These are phyloP conservation scores for Solanum okadae DNA, from an alignment of 257 asterid species.

Conservation along the genomic window DNA sequence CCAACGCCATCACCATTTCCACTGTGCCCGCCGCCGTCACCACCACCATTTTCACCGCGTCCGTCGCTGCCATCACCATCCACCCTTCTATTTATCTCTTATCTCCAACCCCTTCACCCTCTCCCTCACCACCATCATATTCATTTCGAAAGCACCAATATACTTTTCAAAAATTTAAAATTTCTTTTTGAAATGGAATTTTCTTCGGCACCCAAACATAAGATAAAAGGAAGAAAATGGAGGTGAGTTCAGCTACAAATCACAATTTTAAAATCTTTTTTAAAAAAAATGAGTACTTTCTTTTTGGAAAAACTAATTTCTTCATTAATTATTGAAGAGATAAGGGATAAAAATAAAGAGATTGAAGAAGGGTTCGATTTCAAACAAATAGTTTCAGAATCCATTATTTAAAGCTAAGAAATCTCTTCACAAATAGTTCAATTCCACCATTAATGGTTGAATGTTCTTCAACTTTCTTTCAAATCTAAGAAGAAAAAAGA, in stretches of 20 bases:
- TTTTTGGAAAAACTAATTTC: too few relatives aligned
- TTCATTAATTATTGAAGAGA: background rate
- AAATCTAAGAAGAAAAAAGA: background rate
- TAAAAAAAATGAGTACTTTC: too few relatives aligned
- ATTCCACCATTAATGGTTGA: too few relatives aligned
- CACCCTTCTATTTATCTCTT: background rate
- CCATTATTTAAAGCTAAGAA: too few relatives aligned
- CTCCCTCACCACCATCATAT: background rate
- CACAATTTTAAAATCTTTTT: background rate
- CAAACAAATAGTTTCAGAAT: background rate
- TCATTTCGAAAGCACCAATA: too few relatives aligned
- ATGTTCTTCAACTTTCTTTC: too few relatives aligned
- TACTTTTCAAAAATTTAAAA: background rate
- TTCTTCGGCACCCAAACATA: background rate
- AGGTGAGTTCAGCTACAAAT: background rate
- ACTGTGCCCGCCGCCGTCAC: accelerated
- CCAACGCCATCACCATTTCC: background rate
- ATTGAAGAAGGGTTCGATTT: background rate
- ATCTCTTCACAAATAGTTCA: too few relatives aligned
- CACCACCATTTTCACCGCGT: background rate
- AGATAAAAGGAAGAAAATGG: too few relatives aligned
- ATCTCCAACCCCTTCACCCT: background rate
- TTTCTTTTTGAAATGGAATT: too few relatives aligned
- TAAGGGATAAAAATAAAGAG: too few relatives aligned
- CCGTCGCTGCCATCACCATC: background rate